Evolutionary conservation across 345 rosid genomes (phyloP), one percentile per base, ranked within the genome.

Genomic region (Stellera chamaejasme): DNA sequence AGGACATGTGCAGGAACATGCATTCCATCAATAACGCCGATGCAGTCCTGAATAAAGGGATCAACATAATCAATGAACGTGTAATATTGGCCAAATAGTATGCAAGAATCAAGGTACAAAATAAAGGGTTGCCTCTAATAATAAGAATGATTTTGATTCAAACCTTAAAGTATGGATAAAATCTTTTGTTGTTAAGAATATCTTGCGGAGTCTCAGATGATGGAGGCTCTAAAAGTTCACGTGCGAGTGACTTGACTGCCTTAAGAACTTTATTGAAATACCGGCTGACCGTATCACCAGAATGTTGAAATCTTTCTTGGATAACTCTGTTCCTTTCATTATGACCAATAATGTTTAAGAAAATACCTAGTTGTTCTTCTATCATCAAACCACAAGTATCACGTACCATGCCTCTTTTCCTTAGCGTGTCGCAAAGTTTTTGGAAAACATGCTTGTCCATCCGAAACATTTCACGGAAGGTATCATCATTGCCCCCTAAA

Each of bases 201-300:
- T 79, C 78, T 1, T 23, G 50, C 13, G 90, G 76, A 61, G 82
- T 73, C 27, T 42, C 58, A n/a, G 51, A 44, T 19, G 72, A 68
- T 16, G 77, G 75, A 32, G 80, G 72, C 56, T 74, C 79, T 56
- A 82, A 55, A 62, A 86, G 72, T 54, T 80, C 84, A 19, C 85
- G 84, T 3, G 96, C 78, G 57, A 83, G 68, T 26, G 89, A 82
- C 82, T 77, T 88, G 74, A 88, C 68, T 5, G 87, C 90, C 79
- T 83, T 88, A 61, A 88, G 25, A 54, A 85, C 96, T 70, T 77
- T 82, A 59, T 79, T 88, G 66, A 88, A 85, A 70, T 88, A 79
- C 43, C 89, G 82, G 74, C 94, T 85, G 48, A 88, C 77, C 63
- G 91, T 85, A 74, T 88, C 96, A 51, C 94, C 81, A 3, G 94